These are phyloP conservation scores for Pseudogymnoascus verrucosus DNA, from an alignment of 2,329 filamentous ascomycete species.

Conservation along the genomic window DNA sequence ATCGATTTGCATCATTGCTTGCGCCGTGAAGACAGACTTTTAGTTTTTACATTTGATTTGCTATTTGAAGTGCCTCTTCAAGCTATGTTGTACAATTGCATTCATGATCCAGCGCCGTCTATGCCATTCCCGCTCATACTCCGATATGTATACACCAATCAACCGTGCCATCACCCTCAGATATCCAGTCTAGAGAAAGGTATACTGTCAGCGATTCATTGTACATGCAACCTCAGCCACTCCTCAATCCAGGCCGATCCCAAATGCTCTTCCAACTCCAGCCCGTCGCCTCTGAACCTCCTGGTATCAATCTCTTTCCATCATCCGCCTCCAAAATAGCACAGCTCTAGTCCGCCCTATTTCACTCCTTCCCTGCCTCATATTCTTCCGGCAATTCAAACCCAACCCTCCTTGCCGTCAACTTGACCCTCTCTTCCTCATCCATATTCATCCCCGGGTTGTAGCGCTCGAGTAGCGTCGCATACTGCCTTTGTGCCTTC, in stretches of 20 bases:
- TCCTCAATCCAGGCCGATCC: neutral
- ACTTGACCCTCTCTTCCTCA: conserved; percentile 71
- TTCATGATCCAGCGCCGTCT: neutral
- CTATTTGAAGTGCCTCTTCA: neutral
- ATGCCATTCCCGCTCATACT: neutral
- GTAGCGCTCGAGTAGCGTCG: conserved; percentile 76
- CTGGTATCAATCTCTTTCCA: neutral
- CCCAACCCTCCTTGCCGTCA: conserved; percentile 80
- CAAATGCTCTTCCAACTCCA: neutral
- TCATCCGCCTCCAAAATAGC: neutral
- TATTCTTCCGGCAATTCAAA: conserved; percentile 75
- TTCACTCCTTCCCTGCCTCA: conserved; percentile 12
- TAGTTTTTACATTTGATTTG: neutral
- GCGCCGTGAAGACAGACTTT: neutral
- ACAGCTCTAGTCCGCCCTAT: neutral
- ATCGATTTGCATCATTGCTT: conserved; percentile 6
- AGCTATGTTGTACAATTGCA: neutral
- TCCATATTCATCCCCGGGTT: conserved; percentile 88
- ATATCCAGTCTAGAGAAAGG: neutral
- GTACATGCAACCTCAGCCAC: neutral
- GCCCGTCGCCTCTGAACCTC: neutral
- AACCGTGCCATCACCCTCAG: neutral
- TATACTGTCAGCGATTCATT: neutral
- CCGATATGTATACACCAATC: neutral
- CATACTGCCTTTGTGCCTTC: conserved; percentile 77